These are phyloP conservation scores for Haplosporangium gracile DNA, from an alignment of 192 early-diverging fungal genomes.

Conservation along the genomic window DNA sequence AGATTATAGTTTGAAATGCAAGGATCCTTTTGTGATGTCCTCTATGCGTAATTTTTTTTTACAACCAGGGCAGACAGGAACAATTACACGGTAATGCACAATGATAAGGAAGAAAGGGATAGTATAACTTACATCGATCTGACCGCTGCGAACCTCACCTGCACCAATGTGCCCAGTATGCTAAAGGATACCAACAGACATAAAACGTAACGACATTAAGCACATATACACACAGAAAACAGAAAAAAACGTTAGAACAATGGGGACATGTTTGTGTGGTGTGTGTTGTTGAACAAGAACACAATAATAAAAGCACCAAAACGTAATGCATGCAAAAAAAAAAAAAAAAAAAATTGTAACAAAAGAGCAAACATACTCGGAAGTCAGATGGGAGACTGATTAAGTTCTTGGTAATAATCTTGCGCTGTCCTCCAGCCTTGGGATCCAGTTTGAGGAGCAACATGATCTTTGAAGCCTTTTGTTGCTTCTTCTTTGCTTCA, in stretches of 20 bases:
- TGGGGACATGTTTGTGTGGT: not conserved
- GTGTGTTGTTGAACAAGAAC: not conserved
- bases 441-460: slow-evolving; percentile 48
- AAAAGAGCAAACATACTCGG: slow-evolving; percentile 26
- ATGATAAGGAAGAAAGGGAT: not conserved
- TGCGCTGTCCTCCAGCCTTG: slow-evolving; percentile 33
- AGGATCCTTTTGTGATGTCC: not conserved
- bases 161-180: slow-evolving; percentile 58
- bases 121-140: slow-evolving; percentile 47
- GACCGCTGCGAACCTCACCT: slow-evolving; percentile 58
- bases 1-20: not conserved
- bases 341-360: no score
- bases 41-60: not conserved
- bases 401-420: slow-evolving; percentile 48
- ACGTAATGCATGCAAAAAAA: not conserved
- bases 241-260: slow-evolving; percentile 5
- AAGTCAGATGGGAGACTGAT: slow-evolving; percentile 53
- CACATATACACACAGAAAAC: slow-evolving; percentile 12
- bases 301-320: not conserved
- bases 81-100: not conserved
- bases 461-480: slow-evolving; percentile 40
- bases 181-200: slow-evolving; percentile 28
- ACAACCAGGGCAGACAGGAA: slow-evolving; percentile 13
- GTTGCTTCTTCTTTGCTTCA: not conserved
- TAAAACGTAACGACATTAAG: slow-evolving; percentile 3